Evolutionary conservation across 1,139 yeast species (phyloP).

Genomic region (Taiozyma sp.): DNA sequence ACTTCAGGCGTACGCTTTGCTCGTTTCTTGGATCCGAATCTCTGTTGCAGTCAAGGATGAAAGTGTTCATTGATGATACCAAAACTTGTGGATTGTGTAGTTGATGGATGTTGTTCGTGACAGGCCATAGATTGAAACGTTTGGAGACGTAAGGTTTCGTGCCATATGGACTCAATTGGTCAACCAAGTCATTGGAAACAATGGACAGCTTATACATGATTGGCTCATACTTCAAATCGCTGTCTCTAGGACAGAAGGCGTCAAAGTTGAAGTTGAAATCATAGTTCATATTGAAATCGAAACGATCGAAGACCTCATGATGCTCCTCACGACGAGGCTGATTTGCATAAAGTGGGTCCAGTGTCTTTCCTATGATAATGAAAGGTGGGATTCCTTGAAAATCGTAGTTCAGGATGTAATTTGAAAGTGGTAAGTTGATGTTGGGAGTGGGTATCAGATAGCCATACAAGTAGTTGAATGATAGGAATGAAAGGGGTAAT

Average conservation of each 20-base stretch:
- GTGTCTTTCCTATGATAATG: constrained; percentile 20
- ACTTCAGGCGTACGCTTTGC: constrained; percentile 1
- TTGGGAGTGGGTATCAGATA: constrained; percentile 32
- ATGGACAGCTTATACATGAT: constrained; percentile 18
- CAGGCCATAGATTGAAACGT: constrained; percentile 19
- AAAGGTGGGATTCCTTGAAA: constrained; percentile 25
- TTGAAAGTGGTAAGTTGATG: constrained; percentile 25
- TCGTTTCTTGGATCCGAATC: neutral
- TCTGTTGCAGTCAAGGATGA: constrained; percentile 15
- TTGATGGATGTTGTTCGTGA: constrained; percentile 19
- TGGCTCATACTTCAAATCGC: constrained; percentile 6
- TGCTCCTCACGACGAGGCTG: constrained; percentile 9
- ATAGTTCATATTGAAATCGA: constrained; percentile 10
- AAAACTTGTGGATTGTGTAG: constrained; percentile 14
- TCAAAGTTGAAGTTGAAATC: constrained; percentile 17
- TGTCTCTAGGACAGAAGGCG: constrained; percentile 13
- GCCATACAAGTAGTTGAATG: constrained; percentile 35
- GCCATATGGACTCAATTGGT: constrained; percentile 15
- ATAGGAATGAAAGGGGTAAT: constrained; percentile 34
- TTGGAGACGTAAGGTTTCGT: constrained; percentile 7
- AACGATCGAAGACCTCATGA: constrained; percentile 9
- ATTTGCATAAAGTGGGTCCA: constrained; percentile 14
- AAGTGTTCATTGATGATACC: constrained; percentile 16
- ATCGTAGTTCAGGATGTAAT: constrained; percentile 26
- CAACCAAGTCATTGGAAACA: constrained; percentile 11